phyloP scores from a whole-genome alignment of 441 rosid genomes.

The Pelargonium citronellum region DNA sequence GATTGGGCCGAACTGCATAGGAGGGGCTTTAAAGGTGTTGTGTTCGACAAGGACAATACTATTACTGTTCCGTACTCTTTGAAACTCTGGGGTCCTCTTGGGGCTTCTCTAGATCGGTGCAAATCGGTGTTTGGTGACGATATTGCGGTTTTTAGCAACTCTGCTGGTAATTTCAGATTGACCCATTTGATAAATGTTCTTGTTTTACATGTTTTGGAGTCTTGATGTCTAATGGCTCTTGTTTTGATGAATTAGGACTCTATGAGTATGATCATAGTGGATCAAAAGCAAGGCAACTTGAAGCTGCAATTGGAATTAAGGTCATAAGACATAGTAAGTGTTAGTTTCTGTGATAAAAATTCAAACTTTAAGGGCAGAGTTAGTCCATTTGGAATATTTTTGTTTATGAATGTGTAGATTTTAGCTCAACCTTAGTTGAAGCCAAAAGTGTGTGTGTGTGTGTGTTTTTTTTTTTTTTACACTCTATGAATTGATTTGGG shows the following conservation, averaged over 20 bases:
- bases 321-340: constrained; percentile 84
- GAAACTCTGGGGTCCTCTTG: constrained; percentile 59
- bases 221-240: constrained; percentile 11
- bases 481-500: constrained; percentile 13
- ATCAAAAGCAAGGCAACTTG: constrained; percentile 74
- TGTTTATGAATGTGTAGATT: not conserved
- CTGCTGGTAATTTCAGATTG: constrained; percentile 54
- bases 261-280: constrained; percentile 79
- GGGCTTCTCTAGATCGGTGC: constrained; percentile 59
- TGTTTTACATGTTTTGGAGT: constrained; percentile 7
- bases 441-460: not conserved
- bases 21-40: constrained; percentile 84
- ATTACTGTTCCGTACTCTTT: constrained; percentile 83
- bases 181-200: constrained; percentile 12
- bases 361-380: too few relatives aligned
- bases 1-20: constrained; percentile 76
- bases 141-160: constrained; percentile 83
- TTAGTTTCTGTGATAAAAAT: not conserved
- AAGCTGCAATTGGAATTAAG: constrained; percentile 75
- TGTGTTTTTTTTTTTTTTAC: constrained; percentile 8
- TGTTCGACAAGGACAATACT: constrained; percentile 92
- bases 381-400: not conserved
- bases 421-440: too few relatives aligned
- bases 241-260: constrained; percentile 50
- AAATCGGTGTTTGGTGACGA: constrained; percentile 75